Evolutionary conservation across 2,329 filamentous ascomycete genomes (phyloP).

Genomic region (Lasiodiplodia gonubiensis): DNA sequence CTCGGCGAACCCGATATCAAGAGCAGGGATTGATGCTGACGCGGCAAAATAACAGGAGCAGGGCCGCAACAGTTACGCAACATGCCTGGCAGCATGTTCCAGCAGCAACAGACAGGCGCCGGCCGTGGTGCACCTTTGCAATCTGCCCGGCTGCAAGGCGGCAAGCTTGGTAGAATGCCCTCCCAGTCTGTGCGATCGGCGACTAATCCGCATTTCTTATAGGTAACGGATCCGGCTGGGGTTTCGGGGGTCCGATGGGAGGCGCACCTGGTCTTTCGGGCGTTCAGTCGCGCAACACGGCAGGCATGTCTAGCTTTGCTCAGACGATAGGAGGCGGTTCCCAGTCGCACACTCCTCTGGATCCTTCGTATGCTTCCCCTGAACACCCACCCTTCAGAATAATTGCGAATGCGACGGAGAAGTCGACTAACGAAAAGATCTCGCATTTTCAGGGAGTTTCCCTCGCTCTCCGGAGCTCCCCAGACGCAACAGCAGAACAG

Average conservation of each 20-base stretch:
- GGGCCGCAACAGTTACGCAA: conserved; percentile 58
- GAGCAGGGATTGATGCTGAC: conserved; percentile 7
- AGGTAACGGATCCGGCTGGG: conserved; percentile 64
- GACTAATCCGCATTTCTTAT: conserved; percentile 30
- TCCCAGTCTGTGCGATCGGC: neutral
- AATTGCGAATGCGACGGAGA: neutral
- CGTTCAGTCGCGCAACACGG: conserved; percentile 57
- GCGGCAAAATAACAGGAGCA: conserved; percentile 47
- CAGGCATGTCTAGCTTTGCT: conserved; percentile 60
- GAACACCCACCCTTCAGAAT: neutral
- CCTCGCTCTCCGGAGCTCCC: conserved; percentile 63
- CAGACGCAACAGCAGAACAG: conserved; percentile 60
- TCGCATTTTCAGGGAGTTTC: conserved; percentile 60
- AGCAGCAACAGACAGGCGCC: conserved; percentile 56
- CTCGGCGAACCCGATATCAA: neutral
- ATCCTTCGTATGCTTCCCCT: conserved; percentile 59
- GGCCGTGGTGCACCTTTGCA: conserved; percentile 55
- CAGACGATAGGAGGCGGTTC: conserved; percentile 59
- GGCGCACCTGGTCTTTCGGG: conserved; percentile 58
- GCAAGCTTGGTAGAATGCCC: conserved; percentile 55
- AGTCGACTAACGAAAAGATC: conserved; percentile 5
- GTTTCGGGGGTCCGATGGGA: conserved; percentile 61
- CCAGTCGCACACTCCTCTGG: conserved; percentile 59
- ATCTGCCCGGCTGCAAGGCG: conserved; percentile 58
- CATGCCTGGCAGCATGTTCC: conserved; percentile 60